Evolutionary conservation across 2,329 filamentous ascomycete species (phyloP).

Genomic region (Byssochlamys sp.): DNA sequence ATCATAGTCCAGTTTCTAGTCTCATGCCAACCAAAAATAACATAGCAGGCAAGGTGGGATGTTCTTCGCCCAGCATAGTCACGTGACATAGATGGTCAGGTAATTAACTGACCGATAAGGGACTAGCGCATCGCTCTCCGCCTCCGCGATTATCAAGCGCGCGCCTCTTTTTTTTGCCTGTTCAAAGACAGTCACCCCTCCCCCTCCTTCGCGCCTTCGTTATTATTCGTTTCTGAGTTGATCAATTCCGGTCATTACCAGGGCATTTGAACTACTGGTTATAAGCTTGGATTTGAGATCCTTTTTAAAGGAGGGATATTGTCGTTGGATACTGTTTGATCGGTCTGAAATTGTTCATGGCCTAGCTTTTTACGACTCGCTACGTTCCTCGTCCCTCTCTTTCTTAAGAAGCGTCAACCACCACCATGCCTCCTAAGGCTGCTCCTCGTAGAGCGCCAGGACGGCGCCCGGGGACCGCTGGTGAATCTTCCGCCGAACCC

Average conservation of each 20-base stretch:
- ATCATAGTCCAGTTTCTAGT: no score
- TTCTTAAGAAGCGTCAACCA: neutral
- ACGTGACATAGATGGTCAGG: neutral
- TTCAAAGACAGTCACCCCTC: neutral
- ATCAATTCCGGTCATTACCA: neutral
- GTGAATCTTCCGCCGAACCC: constrained; percentile 7
- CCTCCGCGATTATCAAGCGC: neutral
- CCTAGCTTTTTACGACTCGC: neutral
- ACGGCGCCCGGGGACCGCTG: constrained; percentile 7
- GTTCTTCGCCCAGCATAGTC: neutral
- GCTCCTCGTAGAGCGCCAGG: constrained; percentile 17
- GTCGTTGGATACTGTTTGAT: neutral
- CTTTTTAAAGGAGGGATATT: neutral
- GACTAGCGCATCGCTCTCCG: neutral
- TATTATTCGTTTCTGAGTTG: neutral
- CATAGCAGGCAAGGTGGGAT: neutral
- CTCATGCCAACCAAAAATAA: neutral
- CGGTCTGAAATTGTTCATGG: neutral
- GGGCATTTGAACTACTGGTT: neutral
- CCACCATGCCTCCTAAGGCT: constrained; percentile 27
- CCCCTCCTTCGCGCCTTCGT: neutral
- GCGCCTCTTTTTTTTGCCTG: neutral
- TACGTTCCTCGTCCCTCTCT: neutral
- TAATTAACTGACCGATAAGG: neutral
- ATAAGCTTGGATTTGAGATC: neutral